Evolutionary conservation across 768 basidiomycete genomes (phyloP).

Genomic region (Clavaria fumosa): DNA sequence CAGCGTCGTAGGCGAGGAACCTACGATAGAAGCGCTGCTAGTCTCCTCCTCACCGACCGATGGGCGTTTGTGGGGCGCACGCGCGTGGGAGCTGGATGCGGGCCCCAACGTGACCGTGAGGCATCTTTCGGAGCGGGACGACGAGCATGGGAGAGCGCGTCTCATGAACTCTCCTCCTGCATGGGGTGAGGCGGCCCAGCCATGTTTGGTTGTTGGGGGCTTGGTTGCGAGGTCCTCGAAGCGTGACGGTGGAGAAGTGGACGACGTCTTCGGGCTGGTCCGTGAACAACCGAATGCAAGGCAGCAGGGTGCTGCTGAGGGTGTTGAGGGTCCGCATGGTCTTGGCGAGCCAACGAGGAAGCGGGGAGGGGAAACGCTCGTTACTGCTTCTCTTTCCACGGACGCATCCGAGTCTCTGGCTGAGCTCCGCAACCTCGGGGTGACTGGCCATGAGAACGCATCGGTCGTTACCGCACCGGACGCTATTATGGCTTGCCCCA

Average conservation of each 20-base stretch:
- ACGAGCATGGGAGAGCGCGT: not conserved
- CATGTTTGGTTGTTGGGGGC: not conserved
- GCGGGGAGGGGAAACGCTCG: slow-evolving; percentile 1
- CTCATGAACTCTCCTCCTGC: no score
- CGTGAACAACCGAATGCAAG: not conserved
- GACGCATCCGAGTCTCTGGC: not conserved
- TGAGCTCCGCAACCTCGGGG: no score
- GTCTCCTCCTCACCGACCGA: not conserved
- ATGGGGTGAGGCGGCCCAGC: not conserved
- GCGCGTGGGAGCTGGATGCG: slow-evolving; percentile 8
- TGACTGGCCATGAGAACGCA: no score
- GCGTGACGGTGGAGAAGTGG: not conserved
- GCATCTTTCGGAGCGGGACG: no score
- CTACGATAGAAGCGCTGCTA: slow-evolving; percentile 8
- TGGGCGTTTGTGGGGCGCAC: slow-evolving; percentile 6
- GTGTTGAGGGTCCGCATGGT: not conserved
- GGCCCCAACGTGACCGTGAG: not conserved
- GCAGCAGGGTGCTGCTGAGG: not conserved
- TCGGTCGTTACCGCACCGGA: no score
- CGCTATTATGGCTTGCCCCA: no score
- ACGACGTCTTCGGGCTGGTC: no score
- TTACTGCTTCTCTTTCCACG: slow-evolving; percentile 2
- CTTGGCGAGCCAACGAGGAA: not conserved
- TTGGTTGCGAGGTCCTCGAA: not conserved
- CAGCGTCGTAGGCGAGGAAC: slow-evolving; percentile 4